These are phyloP conservation scores for Alliaria petiolata DNA, from an alignment of 345 rosid genomes.

Conservation along the genomic window DNA sequence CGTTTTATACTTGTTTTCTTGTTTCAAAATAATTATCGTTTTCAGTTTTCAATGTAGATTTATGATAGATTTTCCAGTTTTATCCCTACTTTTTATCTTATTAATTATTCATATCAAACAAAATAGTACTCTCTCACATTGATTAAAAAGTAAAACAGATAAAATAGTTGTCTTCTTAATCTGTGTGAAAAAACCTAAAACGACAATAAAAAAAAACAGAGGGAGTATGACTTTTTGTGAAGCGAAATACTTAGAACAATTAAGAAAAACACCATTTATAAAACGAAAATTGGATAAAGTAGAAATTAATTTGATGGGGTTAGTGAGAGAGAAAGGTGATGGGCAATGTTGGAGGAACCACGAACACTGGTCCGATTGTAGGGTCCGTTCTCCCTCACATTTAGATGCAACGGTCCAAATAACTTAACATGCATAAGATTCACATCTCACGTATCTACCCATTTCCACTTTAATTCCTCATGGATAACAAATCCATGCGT, in stretches of 20 bases:
- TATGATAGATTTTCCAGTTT: too few relatives aligned
- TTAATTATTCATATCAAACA: too few relatives aligned
- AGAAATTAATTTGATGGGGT: slow-evolving; percentile 5
- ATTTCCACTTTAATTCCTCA: not conserved
- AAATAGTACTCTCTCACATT: too few relatives aligned
- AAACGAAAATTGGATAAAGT: not conserved
- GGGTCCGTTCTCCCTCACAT: slow-evolving; percentile 30
- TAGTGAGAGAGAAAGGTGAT: slow-evolving; percentile 26
- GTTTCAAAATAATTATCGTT: too few relatives aligned
- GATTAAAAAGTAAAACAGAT: too few relatives aligned
- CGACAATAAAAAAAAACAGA: too few relatives aligned
- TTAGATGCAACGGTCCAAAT: slow-evolving; percentile 32
- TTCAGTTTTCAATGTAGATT: too few relatives aligned
- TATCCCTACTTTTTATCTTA: too few relatives aligned
- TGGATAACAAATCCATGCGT: slow-evolving; percentile 28
- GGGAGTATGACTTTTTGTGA: not conserved
- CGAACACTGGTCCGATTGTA: slow-evolving; percentile 25
- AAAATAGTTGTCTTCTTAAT: too few relatives aligned
- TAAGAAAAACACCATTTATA: not conserved
- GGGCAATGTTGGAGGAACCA: slow-evolving; percentile 31
- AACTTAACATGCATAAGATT: not conserved
- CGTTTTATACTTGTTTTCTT: too few relatives aligned
- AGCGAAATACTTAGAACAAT: not conserved
- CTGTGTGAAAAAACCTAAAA: too few relatives aligned
- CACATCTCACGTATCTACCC: slow-evolving; percentile 13